A percentile compares a stretch with the other conserved stretches of the same genome.
Conservation (phyloP, 2,329 filamentous ascomycete species). For the Fusarium newnesense region DNA sequence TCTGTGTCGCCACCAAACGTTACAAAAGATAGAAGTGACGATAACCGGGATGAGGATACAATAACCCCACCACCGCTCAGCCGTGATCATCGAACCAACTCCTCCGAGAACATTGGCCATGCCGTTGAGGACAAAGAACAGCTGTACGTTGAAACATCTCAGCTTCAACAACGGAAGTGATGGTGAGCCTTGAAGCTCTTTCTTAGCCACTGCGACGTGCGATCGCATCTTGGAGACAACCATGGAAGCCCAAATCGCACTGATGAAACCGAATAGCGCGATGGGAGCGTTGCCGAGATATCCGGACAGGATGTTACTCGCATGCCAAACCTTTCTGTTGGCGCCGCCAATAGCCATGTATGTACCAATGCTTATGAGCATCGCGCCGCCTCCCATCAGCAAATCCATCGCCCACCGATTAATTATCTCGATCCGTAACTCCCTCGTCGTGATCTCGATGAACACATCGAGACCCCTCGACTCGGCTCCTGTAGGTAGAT, state of each 20-base stretch:
- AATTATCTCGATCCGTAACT: constrained; percentile 61
- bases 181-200: constrained; percentile 40
- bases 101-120: constrained; percentile 59
- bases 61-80: constrained; percentile 64
- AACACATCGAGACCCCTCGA: constrained; percentile 48
- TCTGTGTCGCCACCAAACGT: constrained; percentile 58
- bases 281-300: constrained; percentile 64
- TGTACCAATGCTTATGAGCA: constrained; percentile 62
- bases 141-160: constrained; percentile 52
- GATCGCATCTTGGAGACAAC: constrained; percentile 53
- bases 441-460: constrained; percentile 58
- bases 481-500: neutral
- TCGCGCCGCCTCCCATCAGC: constrained; percentile 59
- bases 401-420: constrained; percentile 63
- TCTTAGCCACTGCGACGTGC: constrained; percentile 47
- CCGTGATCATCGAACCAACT: constrained; percentile 60
- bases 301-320: constrained; percentile 64
- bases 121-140: constrained; percentile 58
- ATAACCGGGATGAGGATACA: constrained; percentile 62
- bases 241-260: constrained; percentile 59
- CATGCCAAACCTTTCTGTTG: constrained; percentile 52
- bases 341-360: constrained; percentile 64
- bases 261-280: constrained; percentile 60
- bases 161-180: constrained; percentile 46
- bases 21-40: constrained; percentile 56